Evolutionary conservation across 441 rosid genomes (phyloP), one percentile per base, ranked within the genome.

Genomic region (Populus hybrid): DNA sequence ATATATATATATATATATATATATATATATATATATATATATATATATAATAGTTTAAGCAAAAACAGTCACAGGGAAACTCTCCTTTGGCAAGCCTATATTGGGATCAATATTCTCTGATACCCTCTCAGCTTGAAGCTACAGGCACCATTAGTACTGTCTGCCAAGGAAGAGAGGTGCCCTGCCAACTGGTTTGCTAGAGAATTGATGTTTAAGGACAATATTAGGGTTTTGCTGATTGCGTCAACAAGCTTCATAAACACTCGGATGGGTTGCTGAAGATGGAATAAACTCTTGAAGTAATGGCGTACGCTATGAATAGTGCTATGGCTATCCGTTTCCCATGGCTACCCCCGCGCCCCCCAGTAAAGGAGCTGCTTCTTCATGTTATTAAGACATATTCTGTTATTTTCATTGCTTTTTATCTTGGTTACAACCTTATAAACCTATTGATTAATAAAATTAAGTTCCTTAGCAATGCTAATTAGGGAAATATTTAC

Each of bases 51-150:
- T 0, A 11, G 2, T 7, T 36, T 79, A 72, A 80, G 83, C 74
- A 38, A 74, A 82, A 68, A 23, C 76, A 79, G 78, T 76, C 80
- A 76, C 67, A 38, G 83, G 82, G 81, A 76, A 82, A 71, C 82
- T 76, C 85, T 82, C 82, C 85, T 79, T 82, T 79, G 82, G 82
- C 82, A 79, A 69, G 72, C 67, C 40, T 45, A 3, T 45, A 78
- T 10, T 59, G 33, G 33, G 59, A 45, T 75, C 35, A 20, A 64
- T 1, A 12, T n/a, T 20, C 20, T 21, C 24, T 12, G 3, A n/a
- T 16, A 33, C 10, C 7, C 33, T 45, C 53, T 45, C 53, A 45
- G 18, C 42, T 38, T 38, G 42, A 38, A 38, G 28, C 18, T 28
- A 8, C 16, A n/a, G 50, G 9, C 45, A 8, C 29, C 21, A 59